Conservation (phyloP, 495 filamentous ascomycete genomes). For the Amniculicola lignicola region DNA sequence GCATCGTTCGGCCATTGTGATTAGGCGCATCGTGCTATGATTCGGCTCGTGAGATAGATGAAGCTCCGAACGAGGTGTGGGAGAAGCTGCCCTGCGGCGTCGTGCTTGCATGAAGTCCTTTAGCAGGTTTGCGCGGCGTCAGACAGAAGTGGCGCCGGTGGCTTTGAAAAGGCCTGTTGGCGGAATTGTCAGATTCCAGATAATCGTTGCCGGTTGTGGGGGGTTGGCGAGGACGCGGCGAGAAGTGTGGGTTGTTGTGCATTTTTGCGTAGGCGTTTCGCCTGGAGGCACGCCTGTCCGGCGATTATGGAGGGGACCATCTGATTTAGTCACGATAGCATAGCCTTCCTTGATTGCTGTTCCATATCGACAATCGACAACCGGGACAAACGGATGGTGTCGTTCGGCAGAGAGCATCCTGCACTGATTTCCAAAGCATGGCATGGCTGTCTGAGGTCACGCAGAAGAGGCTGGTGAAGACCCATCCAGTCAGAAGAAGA, state of each 20-base stretch:
- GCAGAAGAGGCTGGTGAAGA: background rate
- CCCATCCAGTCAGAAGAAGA: conserved; percentile 8
- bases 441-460: no score
- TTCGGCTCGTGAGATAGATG: conserved; percentile 2
- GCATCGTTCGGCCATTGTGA: conserved; percentile 9
- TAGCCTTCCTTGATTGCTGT: no score
- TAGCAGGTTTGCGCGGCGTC: conserved; percentile 9
- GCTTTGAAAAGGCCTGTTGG: background rate
- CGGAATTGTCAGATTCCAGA: conserved; percentile 3
- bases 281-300: conserved; percentile 25
- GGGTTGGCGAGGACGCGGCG: conserved; percentile 10
- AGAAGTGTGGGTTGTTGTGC: conserved; percentile 7
- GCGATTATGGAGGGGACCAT: conserved; percentile 21
- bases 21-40: conserved; percentile 15
- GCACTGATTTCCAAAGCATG: no score
- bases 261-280: conserved; percentile 30
- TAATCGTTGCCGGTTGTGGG: conserved; percentile 22
- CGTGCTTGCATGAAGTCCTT: conserved; percentile 14
- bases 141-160: conserved; percentile 2
- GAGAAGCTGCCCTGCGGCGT: background rate
- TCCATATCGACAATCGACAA: no score
- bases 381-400: no score
- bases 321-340: conserved; percentile 30
- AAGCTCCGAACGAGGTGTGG: background rate
- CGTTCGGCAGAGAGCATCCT: no score